Evolutionary conservation across 805 yeast genomes (phyloP).

Genomic region (Metschnikowia cubensis): DNA sequence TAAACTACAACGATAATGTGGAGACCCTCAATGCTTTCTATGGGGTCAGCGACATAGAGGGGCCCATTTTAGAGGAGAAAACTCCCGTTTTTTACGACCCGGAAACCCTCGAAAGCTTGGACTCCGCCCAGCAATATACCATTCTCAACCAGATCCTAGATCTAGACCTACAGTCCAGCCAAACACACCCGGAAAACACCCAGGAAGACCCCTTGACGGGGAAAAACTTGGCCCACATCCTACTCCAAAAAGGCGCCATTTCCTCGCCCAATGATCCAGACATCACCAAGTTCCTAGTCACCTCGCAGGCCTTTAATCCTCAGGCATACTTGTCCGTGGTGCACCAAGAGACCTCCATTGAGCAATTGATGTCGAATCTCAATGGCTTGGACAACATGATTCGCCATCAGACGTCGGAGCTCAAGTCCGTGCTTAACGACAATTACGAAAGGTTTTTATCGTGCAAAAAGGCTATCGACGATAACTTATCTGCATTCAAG

Average conservation of each 20-base stretch:
- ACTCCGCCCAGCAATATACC: slow-evolving; percentile 30
- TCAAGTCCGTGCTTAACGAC: slow-evolving; percentile 34
- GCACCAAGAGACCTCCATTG: slow-evolving; percentile 36
- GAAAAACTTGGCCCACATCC: slow-evolving; percentile 25
- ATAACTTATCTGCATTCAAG: slow-evolving; percentile 32
- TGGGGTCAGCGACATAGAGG: slow-evolving; percentile 25
- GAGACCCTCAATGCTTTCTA: slow-evolving; percentile 28
- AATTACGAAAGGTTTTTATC: slow-evolving; percentile 34
- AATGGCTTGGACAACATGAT: slow-evolving; percentile 32
- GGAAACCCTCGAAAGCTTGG: slow-evolving; percentile 19
- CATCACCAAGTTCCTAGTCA: slow-evolving; percentile 29
- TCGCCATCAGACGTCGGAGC: slow-evolving; percentile 31
- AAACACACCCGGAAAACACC: slow-evolving; percentile 20
- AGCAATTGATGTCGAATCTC: slow-evolving; percentile 28
- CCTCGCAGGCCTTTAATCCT: slow-evolving; percentile 35
- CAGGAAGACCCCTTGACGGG: slow-evolving; percentile 33
- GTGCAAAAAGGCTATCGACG: slow-evolving; percentile 38
- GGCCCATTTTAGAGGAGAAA: slow-evolving; percentile 15
- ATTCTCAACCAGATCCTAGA: slow-evolving; percentile 27
- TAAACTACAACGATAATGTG: slow-evolving; percentile 30
- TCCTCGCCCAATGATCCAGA: slow-evolving; percentile 28
- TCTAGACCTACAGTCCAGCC: slow-evolving; percentile 10
- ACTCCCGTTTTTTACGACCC: slow-evolving; percentile 15
- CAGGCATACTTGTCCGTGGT: slow-evolving; percentile 34
- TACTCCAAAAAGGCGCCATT: slow-evolving; percentile 24